Evolutionary conservation across 495 filamentous ascomycete genomes (phyloP), one percentile per base, ranked within the genome.

Genomic region (Penicillium mononematosum): DNA sequence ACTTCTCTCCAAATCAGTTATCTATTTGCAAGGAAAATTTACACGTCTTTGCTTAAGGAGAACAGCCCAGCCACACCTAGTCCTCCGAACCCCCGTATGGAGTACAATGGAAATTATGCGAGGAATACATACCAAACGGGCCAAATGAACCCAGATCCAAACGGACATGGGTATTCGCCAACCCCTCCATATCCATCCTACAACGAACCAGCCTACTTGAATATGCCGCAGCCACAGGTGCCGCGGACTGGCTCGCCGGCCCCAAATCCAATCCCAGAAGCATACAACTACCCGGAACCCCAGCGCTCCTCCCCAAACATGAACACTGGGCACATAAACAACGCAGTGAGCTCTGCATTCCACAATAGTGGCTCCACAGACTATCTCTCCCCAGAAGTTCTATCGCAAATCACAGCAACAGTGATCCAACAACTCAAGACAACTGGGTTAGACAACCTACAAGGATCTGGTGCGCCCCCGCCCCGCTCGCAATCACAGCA

Each of bases 351-450:
- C 50, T 77, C 75, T 8, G 78, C 80, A 2, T 72, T 81, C 17
- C 52, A 73, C 41, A 66, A 69, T 43, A 65, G 68, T 5, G 70
- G 72, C 36, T 65, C 67, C 17, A 55, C 71, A 1, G 62, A 62
- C 19, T 75, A 78, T 41, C 55, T 81, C 14, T 74, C 79, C 2
- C 80, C 78, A 1, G 80, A 83, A 8, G 61, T 82, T 4, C 61
- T 83, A 38, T 71, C 75, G 24, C 78, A 81, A 56, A 76, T 79
- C 50, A 83, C 80, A 1, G 75, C 79, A 31, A 81, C 67, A 14
- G 80, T 83, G 2, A 78, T 83, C 46, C 78, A 83, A 57, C 78
- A 82, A 45, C 70, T 83, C 8, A 76, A 78, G 58, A 70, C 72
- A 22, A 70, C 65, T 10, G 78, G 77, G 5, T 53, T 81, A 41